Conservation (phyloP, 176 grass and related monocot genomes). For the Paspalum vaginatum region DNA sequence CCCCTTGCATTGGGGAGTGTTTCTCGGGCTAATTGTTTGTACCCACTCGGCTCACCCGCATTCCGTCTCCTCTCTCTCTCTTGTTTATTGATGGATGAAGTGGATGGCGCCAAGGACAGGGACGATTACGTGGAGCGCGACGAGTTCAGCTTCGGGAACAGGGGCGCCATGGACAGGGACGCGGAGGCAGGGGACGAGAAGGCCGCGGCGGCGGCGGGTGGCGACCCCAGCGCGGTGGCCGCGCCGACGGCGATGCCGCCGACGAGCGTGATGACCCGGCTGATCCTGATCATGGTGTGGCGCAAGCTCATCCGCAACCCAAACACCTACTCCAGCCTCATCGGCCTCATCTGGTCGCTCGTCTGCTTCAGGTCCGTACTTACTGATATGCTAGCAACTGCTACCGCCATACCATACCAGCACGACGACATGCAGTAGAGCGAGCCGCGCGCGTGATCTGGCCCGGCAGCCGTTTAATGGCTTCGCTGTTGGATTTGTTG, state of each 20-base stretch:
- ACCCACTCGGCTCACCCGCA: background rate
- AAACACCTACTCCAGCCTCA: conserved; percentile 98
- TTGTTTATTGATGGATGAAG: conserved; percentile 27
- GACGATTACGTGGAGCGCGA: conserved; percentile 71
- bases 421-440: background rate
- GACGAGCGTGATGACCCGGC: conserved; percentile 94
- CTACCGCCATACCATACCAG: background rate
- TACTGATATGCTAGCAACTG: background rate
- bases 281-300: conserved; percentile 99
- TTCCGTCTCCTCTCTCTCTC: background rate
- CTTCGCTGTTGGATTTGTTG: conserved; percentile 22
- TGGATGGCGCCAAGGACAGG: conserved; percentile 65
- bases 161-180: conserved; percentile 56
- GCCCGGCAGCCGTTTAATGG: background rate
- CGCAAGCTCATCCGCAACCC: conserved; percentile 99
- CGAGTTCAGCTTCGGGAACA: conserved; percentile 94
- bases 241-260: conserved; percentile 83
- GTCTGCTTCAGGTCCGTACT: conserved; percentile 88
- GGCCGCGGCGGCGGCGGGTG: conserved; percentile 14
- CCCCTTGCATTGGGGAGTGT: conserved; percentile 26
- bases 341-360: conserved; percentile 95
- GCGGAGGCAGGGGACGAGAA: conserved; percentile 77
- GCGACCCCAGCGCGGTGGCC: conserved; percentile 29
- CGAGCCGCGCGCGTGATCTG: background rate
- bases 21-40: conserved; percentile 33